Evolutionary conservation across 768 basidiomycete genomes (phyloP).

Genomic region (Leccinum arenicola): DNA sequence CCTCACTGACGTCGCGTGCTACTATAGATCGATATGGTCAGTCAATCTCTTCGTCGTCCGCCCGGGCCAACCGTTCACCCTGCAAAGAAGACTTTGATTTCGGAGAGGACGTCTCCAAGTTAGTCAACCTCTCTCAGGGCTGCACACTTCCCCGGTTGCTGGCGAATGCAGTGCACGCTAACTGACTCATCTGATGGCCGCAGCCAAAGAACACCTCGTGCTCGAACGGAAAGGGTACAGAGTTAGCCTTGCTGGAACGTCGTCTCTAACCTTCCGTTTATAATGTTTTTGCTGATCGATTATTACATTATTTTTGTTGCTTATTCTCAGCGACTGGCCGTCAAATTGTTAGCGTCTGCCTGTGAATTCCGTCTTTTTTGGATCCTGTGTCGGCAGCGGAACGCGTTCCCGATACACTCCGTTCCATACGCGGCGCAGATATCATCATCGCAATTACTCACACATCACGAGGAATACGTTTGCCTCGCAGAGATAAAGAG

Average conservation of each 20-base stretch:
- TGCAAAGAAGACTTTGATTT: conserved; percentile 4
- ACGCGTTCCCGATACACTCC: conserved; percentile 1
- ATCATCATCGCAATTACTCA: conserved; percentile 11
- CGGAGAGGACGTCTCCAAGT: conserved; percentile 3
- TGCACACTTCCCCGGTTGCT: conserved; percentile 13
- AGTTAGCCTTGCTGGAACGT: conserved; percentile 13
- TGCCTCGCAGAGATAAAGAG: not conserved
- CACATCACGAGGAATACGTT: conserved; percentile 11
- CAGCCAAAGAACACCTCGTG: conserved; percentile 6
- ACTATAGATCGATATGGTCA: conserved; percentile 4
- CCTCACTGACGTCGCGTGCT: conserved; percentile 7
- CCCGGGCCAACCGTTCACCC: not conserved
- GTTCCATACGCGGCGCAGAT: not conserved
- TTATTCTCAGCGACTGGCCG: not conserved
- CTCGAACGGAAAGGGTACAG: conserved; percentile 6
- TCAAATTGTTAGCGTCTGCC: conserved; percentile 11
- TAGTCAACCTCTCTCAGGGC: not conserved
- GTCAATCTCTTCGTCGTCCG: not conserved
- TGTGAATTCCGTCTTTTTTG: conserved; percentile 1
- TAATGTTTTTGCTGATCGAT: not conserved
- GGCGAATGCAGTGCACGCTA: conserved; percentile 8
- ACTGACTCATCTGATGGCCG: conserved; percentile 1
- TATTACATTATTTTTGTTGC: not conserved
- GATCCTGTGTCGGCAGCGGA: conserved; percentile 12
- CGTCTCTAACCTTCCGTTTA: not conserved